Percentiles rank a stretch among this genome's conserved stretches.
Conservation (phyloP, 371 early-diverging fungal genomes). For the Syncephalastrum sp. region DNA sequence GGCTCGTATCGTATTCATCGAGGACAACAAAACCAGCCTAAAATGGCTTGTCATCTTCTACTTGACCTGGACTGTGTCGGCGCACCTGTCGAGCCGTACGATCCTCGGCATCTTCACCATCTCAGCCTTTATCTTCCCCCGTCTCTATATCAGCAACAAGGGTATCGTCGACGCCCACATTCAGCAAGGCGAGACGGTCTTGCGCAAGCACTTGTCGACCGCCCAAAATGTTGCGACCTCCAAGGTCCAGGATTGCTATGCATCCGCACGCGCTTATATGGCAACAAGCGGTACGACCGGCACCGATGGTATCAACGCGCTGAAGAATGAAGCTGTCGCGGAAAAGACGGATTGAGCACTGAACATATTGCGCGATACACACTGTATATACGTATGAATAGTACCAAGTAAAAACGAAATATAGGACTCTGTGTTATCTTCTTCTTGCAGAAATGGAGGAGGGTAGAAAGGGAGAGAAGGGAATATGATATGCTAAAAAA, state of each 20-base stretch:
- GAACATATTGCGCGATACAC: too few species aligned
- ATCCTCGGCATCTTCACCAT: slow-evolving; percentile 24
- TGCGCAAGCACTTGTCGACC: slow-evolving; percentile 9
- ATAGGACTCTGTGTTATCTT: too few species aligned
- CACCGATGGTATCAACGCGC: slow-evolving; percentile 19
- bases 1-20: slow-evolving; percentile 43
- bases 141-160: slow-evolving; percentile 40
- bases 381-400: too few species aligned
- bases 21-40: slow-evolving; percentile 34
- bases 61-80: slow-evolving; percentile 38
- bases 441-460: too few species aligned
- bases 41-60: slow-evolving; percentile 39
- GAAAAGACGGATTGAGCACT: slow-evolving; percentile 4
- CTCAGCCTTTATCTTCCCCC: slow-evolving; percentile 39
- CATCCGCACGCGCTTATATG: slow-evolving; percentile 11
- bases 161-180: slow-evolving; percentile 41
- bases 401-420: too few species aligned
- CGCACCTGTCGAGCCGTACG: slow-evolving; percentile 33
- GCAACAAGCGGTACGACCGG: slow-evolving; percentile 13
- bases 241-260: slow-evolving; percentile 1
- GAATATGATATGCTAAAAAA: neutral
- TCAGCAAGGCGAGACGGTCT: slow-evolving; percentile 34
- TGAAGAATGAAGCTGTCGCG: slow-evolving; percentile 9
- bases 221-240: slow-evolving; percentile 9
- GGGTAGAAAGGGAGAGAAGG: too few species aligned